Evolutionary conservation across 2,329 filamentous ascomycete genomes (phyloP).

Genomic region (Paraconiothyrium brasiliense): DNA sequence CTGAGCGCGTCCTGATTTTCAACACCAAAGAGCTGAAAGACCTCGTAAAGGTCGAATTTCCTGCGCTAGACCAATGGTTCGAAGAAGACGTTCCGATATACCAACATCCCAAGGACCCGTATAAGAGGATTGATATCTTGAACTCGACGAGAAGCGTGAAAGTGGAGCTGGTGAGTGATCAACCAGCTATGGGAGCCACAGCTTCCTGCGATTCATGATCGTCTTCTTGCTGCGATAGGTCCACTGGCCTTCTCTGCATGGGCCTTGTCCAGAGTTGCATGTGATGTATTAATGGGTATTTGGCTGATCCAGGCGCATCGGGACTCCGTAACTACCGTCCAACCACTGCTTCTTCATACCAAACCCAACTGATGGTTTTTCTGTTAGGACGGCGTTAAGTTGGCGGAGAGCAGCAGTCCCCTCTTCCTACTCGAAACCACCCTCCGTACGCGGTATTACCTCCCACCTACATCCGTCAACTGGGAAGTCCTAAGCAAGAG

Average conservation of each 20-base stretch:
- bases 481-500: conserved; percentile 59
- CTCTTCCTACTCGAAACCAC: conserved; percentile 70
- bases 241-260: no score
- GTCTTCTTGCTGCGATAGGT: no score
- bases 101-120: conserved; percentile 73
- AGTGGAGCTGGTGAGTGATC: conserved; percentile 51
- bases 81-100: conserved; percentile 69
- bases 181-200: no score
- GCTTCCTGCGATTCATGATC: no score
- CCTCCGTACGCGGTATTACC: conserved; percentile 67
- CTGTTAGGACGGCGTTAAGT: conserved; percentile 49
- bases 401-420: conserved; percentile 56
- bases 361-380: neutral
- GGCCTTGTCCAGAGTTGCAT: no score
- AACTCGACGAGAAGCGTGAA: conserved; percentile 63
- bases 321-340: no score
- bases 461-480: conserved; percentile 63
- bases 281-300: no score
- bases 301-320: no score
- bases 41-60: conserved; percentile 45
- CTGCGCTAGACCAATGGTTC: conserved; percentile 56
- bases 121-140: conserved; percentile 70
- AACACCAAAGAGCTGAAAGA: conserved; percentile 30
- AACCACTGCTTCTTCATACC: neutral
- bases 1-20: conserved; percentile 42